A percentile compares a stretch with the other conserved stretches of the same genome.
Conservation (phyloP, 352 stramenopile genomes). For the Phytophthora cryptogea region DNA sequence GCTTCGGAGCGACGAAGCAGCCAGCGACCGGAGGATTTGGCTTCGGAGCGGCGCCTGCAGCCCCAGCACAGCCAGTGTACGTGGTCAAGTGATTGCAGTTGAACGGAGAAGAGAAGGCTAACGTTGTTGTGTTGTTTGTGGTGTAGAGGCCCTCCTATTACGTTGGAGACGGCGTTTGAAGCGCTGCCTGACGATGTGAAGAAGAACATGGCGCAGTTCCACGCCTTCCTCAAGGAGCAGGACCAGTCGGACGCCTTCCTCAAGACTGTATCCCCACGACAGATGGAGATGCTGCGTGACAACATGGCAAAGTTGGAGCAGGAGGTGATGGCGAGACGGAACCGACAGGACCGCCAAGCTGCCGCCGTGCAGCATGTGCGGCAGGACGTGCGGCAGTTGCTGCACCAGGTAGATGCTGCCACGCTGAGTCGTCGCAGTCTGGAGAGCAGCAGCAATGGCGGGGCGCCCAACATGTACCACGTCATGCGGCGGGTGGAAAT, state of each 20-base stretch:
- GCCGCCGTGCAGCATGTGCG: constrained; percentile 68
- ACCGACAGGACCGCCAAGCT: constrained; percentile 61
- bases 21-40: constrained; percentile 18
- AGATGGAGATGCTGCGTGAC: constrained; percentile 55
- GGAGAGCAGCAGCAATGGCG: constrained; percentile 47
- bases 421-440: constrained; percentile 69
- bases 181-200: constrained; percentile 69
- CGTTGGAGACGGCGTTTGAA: constrained; percentile 78
- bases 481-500: constrained; percentile 79
- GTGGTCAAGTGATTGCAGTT: constrained; percentile 1
- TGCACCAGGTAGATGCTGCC: constrained; percentile 73
- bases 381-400: constrained; percentile 75
- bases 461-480: constrained; percentile 50
- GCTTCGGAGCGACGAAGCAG: constrained; percentile 21
- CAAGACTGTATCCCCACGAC: constrained; percentile 64
- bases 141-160: constrained; percentile 48
- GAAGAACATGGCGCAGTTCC: constrained; percentile 80
- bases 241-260: constrained; percentile 77
- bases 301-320: constrained; percentile 69
- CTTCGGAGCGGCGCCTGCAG: constrained; percentile 20
- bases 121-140: constrained; percentile 6
- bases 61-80: constrained; percentile 21
- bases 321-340: constrained; percentile 61
- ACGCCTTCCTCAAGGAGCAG: constrained; percentile 72
- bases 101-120: not conserved